Percentiles rank a stretch among this genome's conserved stretches.
These are phyloP conservation scores for Irpex rosettiformis DNA, from an alignment of 1,284 basidiomycete species.

Conservation along the genomic window DNA sequence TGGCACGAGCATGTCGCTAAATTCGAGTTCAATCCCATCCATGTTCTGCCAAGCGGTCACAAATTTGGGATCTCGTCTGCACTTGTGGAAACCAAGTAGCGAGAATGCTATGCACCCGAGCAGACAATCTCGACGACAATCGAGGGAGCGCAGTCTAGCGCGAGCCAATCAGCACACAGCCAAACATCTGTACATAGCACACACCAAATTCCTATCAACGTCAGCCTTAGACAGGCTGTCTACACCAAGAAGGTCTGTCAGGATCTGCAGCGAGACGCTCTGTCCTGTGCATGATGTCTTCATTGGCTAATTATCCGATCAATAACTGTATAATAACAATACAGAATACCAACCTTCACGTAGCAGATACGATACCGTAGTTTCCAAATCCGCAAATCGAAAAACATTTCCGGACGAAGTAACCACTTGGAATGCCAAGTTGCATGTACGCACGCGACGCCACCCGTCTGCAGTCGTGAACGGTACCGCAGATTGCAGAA, in stretches of 20 bases:
- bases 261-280: constrained; percentile 77
- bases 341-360: constrained; percentile 65
- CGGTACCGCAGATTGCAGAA: constrained; percentile 88
- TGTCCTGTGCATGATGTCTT: constrained; percentile 83
- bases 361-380: constrained; percentile 70
- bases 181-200: constrained; percentile 17
- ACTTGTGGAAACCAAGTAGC: constrained; percentile 61
- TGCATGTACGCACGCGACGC: constrained; percentile 83
- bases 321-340: background rate
- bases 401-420: constrained; percentile 90
- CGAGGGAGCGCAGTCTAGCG: constrained; percentile 68
- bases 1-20: constrained; percentile 93
- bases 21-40: constrained; percentile 93
- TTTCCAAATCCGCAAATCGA: constrained; percentile 90
- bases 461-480: constrained; percentile 84
- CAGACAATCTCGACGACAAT: constrained; percentile 76
- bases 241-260: constrained; percentile 85
- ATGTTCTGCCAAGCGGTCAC: constrained; percentile 88
- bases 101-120: constrained; percentile 84
- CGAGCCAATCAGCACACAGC: background rate
- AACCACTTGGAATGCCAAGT: constrained; percentile 81
- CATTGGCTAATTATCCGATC: no score
- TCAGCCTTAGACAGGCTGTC: constrained; percentile 76
- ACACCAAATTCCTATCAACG: constrained; percentile 74
- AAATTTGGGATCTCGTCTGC: constrained; percentile 66